Percentiles rank a stretch among this genome's conserved stretches.
phyloP scores from a whole-genome alignment of 2,329 filamentous ascomycete genomes.

The Ceratocystis destructans region DNA sequence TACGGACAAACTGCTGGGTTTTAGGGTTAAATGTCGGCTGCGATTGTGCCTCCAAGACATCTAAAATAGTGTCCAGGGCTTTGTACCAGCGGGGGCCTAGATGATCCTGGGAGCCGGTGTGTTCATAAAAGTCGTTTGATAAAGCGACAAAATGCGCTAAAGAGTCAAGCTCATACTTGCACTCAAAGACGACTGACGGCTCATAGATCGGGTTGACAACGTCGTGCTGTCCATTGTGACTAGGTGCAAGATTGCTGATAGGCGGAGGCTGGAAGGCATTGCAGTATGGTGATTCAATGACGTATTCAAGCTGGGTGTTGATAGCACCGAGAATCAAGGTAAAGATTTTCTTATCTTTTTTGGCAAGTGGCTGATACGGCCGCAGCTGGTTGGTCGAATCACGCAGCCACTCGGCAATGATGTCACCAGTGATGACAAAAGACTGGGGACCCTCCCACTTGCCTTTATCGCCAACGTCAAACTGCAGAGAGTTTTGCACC shows the following conservation, averaged over 20 bases:
- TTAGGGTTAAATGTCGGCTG: constrained; percentile 62
- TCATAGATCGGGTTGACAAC: constrained; percentile 77
- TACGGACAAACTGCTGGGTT: constrained; percentile 50
- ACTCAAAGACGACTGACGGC: constrained; percentile 77
- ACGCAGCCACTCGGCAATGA: constrained; percentile 82
- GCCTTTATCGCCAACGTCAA: constrained; percentile 35
- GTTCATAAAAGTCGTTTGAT: constrained; percentile 70
- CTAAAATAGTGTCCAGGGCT: constrained; percentile 61
- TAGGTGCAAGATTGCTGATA: constrained; percentile 58
- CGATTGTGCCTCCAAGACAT: constrained; percentile 65
- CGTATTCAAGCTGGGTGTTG: constrained; percentile 89
- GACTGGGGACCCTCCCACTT: constrained; percentile 77
- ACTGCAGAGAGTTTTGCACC: constrained; percentile 25
- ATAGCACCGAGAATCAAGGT: constrained; percentile 81
- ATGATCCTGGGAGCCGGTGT: constrained; percentile 66
- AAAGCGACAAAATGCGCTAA: constrained; percentile 81
- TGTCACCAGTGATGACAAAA: constrained; percentile 88
- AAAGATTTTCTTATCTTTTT: constrained; percentile 63
- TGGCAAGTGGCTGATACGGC: constrained; percentile 76
- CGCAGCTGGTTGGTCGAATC: constrained; percentile 88
- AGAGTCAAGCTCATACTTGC: constrained; percentile 97
- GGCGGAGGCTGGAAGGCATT: constrained; percentile 95
- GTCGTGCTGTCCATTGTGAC: constrained; percentile 70
- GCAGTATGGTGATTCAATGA: constrained; percentile 91
- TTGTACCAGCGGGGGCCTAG: constrained; percentile 63